Percentiles rank a stretch among this genome's conserved stretches.
Evolutionary conservation across 2,329 filamentous ascomycete genomes (phyloP).

Genomic region (Ceratocystis papillata): DNA sequence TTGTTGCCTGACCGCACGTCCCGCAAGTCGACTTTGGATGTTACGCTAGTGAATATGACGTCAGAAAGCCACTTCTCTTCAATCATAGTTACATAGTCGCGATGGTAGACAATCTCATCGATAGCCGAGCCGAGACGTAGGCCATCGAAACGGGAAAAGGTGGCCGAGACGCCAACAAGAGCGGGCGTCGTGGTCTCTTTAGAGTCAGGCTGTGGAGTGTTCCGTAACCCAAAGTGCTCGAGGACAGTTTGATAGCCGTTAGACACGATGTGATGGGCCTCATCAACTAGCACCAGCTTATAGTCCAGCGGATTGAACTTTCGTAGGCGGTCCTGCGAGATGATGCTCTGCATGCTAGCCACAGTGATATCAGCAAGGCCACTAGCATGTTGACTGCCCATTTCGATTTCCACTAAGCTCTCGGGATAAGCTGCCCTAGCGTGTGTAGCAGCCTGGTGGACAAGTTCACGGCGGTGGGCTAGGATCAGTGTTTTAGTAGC

Average conservation of each 20-base stretch:
- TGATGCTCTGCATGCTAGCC: slow-evolving; percentile 78
- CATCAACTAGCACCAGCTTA: slow-evolving; percentile 88
- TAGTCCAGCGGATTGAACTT: slow-evolving; percentile 73
- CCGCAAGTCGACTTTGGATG: slow-evolving; percentile 69
- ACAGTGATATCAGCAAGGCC: slow-evolving; percentile 85
- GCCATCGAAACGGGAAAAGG: slow-evolving; percentile 68
- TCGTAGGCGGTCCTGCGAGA: slow-evolving; percentile 59
- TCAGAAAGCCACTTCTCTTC: slow-evolving; percentile 84
- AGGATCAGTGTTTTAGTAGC: slow-evolving; percentile 77
- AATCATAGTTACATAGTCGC: slow-evolving; percentile 58
- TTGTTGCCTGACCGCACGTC: slow-evolving; percentile 40
- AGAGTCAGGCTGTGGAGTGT: slow-evolving; percentile 38
- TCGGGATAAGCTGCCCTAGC: slow-evolving; percentile 70
- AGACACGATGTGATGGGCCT: slow-evolving; percentile 93
- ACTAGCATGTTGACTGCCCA: slow-evolving; percentile 66
- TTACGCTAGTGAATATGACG: slow-evolving; percentile 88
- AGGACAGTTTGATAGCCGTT: slow-evolving; percentile 64
- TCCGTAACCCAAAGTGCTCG: slow-evolving; percentile 62
- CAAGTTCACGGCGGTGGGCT: slow-evolving; percentile 82
- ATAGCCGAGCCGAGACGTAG: slow-evolving; percentile 72
- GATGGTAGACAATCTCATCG: slow-evolving; percentile 93
- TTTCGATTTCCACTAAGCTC: slow-evolving; percentile 79
- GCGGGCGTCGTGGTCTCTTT: slow-evolving; percentile 37
- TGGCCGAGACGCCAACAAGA: slow-evolving; percentile 83
- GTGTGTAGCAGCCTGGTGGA: slow-evolving; percentile 84